Base-by-base conservation (phyloP, 2,329 filamentous ascomycete species). In the Xylaria sp. region DNA sequence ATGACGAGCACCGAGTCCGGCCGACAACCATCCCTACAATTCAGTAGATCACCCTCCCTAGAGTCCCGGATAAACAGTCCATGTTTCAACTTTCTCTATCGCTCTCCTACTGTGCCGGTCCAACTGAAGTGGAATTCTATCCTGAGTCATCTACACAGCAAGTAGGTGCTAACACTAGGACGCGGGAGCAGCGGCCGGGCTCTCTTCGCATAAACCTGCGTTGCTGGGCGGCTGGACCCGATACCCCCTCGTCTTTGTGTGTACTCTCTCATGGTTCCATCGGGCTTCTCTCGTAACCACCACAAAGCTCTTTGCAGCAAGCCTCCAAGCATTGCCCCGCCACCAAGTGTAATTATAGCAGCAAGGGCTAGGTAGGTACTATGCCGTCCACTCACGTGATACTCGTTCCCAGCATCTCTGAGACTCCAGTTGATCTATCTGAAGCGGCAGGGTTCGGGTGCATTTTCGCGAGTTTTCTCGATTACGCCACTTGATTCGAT, bases 71-170 rank as follows among this genome's bases (percentile, higher is more conserved):
- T 42, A 42, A 33, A 59, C 33, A 44, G 33, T 29, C 49, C 51
- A 36, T 54, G 39, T 62, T 47, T 62, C 50, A 55, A 45, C 49
- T 49, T 39, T 20, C 27, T 49, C 39, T 29, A 31, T 62, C 38
- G 42, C 47, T 55, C 25, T 47, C 20, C 42, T 31, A 31, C 29
- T 31, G 29, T 31, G 13, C 44, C 50, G 36, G 29, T 36, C 31
- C 27, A 25, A 45, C 39, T 50, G 44, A 31, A n/a, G 53, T 33
- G 27, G 61, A 57, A 17, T 57, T 25, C 22, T 25, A 53, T 61
- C 50, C 47, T 47, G 20, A 57, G 36, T 50, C 33, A 49, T 31
- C 38, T 50, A 17, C 2, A 45, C 20, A 2, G 20, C 10, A 47
- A 38, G 39, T 20, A 47, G 45, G 47, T 44, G 22, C 33, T 10